phyloP scores from a whole-genome alignment of 495 filamentous ascomycete species.

The Xylaria cubensis region DNA sequence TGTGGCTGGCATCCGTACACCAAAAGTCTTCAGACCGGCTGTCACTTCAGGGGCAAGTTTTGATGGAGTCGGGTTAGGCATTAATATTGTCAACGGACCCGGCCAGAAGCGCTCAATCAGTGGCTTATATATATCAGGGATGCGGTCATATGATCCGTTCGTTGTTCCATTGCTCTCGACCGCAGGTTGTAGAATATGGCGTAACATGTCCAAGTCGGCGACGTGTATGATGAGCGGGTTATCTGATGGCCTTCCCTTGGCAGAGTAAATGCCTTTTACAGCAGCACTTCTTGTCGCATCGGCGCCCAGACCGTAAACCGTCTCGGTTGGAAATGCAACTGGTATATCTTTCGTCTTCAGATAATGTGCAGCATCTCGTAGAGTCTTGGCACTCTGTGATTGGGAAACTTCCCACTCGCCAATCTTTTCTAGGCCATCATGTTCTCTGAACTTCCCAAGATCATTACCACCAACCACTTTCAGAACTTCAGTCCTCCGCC shows the following conservation, averaged over 20 bases:
- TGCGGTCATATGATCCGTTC: constrained; percentile 52
- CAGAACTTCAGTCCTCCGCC: constrained; percentile 29
- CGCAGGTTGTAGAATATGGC: constrained; percentile 57
- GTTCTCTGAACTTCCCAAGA: constrained; percentile 35
- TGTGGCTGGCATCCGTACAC: constrained; percentile 85
- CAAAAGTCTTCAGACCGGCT: constrained; percentile 81
- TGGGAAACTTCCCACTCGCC: constrained; percentile 37
- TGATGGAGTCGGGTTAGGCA: constrained; percentile 75
- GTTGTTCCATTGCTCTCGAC: constrained; percentile 37
- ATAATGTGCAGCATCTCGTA: constrained; percentile 63
- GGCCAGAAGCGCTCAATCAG: constrained; percentile 91
- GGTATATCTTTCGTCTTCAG: constrained; percentile 71
- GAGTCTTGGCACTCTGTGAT: constrained; percentile 34
- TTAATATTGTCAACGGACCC: constrained; percentile 89
- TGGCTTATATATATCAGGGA: constrained; percentile 82
- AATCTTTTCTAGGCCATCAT: constrained; percentile 32
- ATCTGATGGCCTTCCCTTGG: constrained; percentile 88
- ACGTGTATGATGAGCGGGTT: constrained; percentile 97
- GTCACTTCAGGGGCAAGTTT: constrained; percentile 86
- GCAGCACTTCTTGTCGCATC: constrained; percentile 85
- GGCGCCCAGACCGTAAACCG: constrained; percentile 94
- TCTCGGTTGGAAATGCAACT: constrained; percentile 97
- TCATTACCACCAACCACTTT: constrained; percentile 29
- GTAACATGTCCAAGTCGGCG: constrained; percentile 79
- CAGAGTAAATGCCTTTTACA: constrained; percentile 90